These are phyloP conservation scores for Physaria fendleri DNA, from an alignment of 345 rosid genomes.

Conservation along the genomic window DNA sequence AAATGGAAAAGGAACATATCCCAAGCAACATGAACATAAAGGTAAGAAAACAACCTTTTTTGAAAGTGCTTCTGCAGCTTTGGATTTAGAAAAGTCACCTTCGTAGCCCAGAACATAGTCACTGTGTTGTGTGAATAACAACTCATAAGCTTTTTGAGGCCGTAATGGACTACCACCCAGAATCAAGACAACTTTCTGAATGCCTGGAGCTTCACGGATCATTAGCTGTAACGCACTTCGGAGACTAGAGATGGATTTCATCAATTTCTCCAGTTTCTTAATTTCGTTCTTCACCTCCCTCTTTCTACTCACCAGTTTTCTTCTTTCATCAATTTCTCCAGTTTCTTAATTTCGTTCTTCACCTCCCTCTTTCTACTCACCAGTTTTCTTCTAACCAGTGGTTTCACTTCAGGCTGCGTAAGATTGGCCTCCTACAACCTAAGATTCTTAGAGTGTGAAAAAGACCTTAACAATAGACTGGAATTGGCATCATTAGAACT, in stretches of 20 bases:
- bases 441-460: constrained; percentile 29
- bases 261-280: constrained; percentile 60
- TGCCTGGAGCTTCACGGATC: constrained; percentile 37
- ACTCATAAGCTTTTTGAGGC: constrained; percentile 61
- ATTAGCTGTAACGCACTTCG: constrained; percentile 46
- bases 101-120: constrained; percentile 21
- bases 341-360: constrained; percentile 52
- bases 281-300: constrained; percentile 66
- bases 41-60: constrained; percentile 48
- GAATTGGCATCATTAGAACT: constrained; percentile 10
- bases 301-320: constrained; percentile 45
- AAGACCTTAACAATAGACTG: background rate
- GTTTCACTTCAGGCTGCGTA: constrained; percentile 39
- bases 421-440: constrained; percentile 44
- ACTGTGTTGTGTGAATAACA: constrained; percentile 42
- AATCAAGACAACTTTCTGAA: constrained; percentile 50
- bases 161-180: constrained; percentile 72
- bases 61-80: constrained; percentile 63
- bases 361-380: constrained; percentile 59
- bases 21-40: background rate
- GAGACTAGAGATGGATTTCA: constrained; percentile 44
- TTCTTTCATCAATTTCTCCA: constrained; percentile 68
- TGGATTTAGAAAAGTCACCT: constrained; percentile 49
- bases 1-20: background rate
- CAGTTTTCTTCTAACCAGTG: constrained; percentile 43